phyloP scores from a whole-genome alignment of 257 asterid genomes.

The Fraxinus cuspidata region DNA sequence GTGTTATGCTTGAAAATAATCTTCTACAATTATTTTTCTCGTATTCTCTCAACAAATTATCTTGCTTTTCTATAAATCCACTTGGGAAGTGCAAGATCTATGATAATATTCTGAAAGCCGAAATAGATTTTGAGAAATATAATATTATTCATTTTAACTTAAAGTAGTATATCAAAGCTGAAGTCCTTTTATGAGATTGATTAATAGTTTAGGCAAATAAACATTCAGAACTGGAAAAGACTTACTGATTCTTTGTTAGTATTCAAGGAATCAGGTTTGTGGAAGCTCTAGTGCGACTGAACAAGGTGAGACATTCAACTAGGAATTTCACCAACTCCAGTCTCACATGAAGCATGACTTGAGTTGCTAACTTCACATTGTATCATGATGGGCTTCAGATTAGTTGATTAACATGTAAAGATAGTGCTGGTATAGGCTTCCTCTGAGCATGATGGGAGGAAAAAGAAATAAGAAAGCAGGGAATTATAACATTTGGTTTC shows the following conservation, averaged over 20 bases:
- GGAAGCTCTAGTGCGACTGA: background rate
- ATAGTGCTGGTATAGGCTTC: background rate
- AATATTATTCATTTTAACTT: background rate
- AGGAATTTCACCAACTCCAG: background rate
- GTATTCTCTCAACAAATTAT: background rate
- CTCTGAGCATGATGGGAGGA: background rate
- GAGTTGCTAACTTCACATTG: background rate
- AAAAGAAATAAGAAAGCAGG: background rate
- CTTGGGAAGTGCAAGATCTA: background rate
- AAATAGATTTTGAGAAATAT: background rate
- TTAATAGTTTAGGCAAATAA: background rate
- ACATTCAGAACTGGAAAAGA: background rate
- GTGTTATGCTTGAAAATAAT: background rate
- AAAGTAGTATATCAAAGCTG: background rate
- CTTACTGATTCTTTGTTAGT: background rate
- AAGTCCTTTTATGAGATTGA: background rate
- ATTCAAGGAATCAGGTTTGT: background rate
- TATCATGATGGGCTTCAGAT: background rate
- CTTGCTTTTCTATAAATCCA: background rate
- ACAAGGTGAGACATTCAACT: conserved; percentile 1
- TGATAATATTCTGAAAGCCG: no score
- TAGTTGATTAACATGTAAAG: conserved; percentile 1
- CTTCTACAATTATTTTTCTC: background rate
- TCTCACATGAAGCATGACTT: background rate
- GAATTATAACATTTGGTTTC: background rate